A percentile compares a stretch with the other conserved stretches of the same genome.
Evolutionary conservation across 192 early-diverging fungal species (phyloP).

Genomic region (Spinellus fusiger): DNA sequence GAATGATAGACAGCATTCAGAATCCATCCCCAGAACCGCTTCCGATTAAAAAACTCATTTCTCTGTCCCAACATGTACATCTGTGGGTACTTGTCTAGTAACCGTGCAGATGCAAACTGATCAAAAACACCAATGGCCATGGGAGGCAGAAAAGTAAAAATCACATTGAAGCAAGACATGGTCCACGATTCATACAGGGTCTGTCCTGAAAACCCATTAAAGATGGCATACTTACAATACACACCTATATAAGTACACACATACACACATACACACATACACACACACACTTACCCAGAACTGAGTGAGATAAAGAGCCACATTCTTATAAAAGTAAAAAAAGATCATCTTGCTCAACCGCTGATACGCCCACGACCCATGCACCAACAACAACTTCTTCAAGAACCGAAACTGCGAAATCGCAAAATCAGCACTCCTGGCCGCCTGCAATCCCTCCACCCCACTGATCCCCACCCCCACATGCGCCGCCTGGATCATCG

Average conservation of each 20-base stretch:
- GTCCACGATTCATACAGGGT: conserved; percentile 94
- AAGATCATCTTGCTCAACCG: conserved; percentile 90
- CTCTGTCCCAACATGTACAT: conserved; percentile 62
- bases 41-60: conserved; percentile 66
- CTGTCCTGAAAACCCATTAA: conserved; percentile 91
- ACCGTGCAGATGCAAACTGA: conserved; percentile 79
- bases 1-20: conserved; percentile 92
- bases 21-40: conserved; percentile 88
- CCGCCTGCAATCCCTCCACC: conserved; percentile 91
- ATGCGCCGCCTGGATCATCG: conserved; percentile 97
- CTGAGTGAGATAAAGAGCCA: conserved; percentile 91
- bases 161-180: conserved; percentile 85
- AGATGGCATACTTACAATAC: conserved; percentile 48
- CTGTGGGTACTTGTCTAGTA: conserved; percentile 90
- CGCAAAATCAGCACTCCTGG: conserved; percentile 89
- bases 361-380: conserved; percentile 92
- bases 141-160: conserved; percentile 86
- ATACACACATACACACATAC: neutral
- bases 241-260: neutral
- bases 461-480: conserved; percentile 94
- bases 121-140: conserved; percentile 92
- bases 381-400: conserved; percentile 86
- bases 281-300: conserved; percentile 62
- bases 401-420: conserved; percentile 94
- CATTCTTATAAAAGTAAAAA: conserved; percentile 98